A percentile compares a stretch with the other conserved stretches of the same genome.
These are phyloP conservation scores for Umbilicaria muhlenbergii DNA, from an alignment of 495 filamentous ascomycete species.

Conservation along the genomic window DNA sequence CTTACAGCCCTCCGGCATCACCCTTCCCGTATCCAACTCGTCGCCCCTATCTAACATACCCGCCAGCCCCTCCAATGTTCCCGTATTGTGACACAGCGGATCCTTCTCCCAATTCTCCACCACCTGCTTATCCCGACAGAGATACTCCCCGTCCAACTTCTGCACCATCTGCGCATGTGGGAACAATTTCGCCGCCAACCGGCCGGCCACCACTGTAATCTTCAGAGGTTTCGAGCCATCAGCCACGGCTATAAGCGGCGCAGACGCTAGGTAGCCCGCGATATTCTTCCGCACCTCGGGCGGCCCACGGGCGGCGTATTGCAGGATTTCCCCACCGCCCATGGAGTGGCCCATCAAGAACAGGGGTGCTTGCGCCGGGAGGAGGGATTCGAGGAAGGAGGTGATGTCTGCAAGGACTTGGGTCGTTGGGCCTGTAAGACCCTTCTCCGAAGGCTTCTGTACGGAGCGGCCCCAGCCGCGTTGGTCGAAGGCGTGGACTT, in stretches of 20 bases:
- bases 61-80: slow-evolving; percentile 59
- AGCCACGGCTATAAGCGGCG: slow-evolving; percentile 55
- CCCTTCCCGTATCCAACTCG: slow-evolving; percentile 25
- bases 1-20: slow-evolving; percentile 14
- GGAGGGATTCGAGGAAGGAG: slow-evolving; percentile 39
- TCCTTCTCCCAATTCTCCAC: slow-evolving; percentile 40
- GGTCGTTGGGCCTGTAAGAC: slow-evolving; percentile 53
- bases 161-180: slow-evolving; percentile 44
- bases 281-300: slow-evolving; percentile 21
- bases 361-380: slow-evolving; percentile 35
- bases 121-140: slow-evolving; percentile 49
- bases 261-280: slow-evolving; percentile 52
- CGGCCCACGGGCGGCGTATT: slow-evolving; percentile 28
- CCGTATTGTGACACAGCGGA: slow-evolving; percentile 56
- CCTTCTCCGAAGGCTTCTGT: slow-evolving; percentile 32
- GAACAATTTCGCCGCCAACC: slow-evolving; percentile 45
- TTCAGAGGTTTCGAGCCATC: slow-evolving; percentile 39
- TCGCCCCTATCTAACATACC: slow-evolving; percentile 57
- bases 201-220: slow-evolving; percentile 41
- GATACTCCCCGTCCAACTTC: slow-evolving; percentile 35
- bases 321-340: slow-evolving; percentile 61
- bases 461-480: slow-evolving; percentile 48
- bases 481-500: slow-evolving; percentile 64
- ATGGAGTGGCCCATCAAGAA: slow-evolving; percentile 84
- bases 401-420: slow-evolving; percentile 64